Evolutionary conservation across 495 filamentous ascomycete genomes (phyloP), one percentile per base, ranked within the genome.

Genomic region (Podospora fimiseda): DNA sequence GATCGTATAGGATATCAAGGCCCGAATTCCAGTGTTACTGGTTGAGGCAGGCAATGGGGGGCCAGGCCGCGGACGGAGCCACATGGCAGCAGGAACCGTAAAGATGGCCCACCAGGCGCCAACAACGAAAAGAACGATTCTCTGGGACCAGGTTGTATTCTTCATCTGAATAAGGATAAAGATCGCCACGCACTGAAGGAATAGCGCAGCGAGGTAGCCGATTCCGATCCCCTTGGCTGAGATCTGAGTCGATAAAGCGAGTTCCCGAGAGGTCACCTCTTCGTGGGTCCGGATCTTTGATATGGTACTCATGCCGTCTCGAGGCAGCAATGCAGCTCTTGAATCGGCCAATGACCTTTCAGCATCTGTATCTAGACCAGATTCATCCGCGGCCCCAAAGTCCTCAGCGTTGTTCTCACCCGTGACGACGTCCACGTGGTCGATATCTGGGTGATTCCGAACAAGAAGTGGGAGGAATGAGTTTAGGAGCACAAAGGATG

Each of bases 31-130:
- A 51, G 1, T 55, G 30, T 51, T 53, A 61, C 42, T 59, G n/a
- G 58, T 60, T 33, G 61, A 69, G 47, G 66, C 58, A 14, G 72
- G 67, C 2, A 98, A 64, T 9, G 90, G 89, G 2, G 93, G 93
- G 0, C 93, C 93, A 8, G 93, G 93, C 23, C 93, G 81, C 14
- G 92, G 82, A 19, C 90, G 81, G n/a, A 98, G 78, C 88, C 89
- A 96, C 53, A 95, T 67, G 19, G 85, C 86, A 7, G 90, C 88
- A 2, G 93, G 93, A 48, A 96, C 81, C 9, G 90, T 92, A 61
- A 98, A 97, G 33, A 82, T 48, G 48, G 93, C 84, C 93, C 93
- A 97, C 93, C 93, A 98, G n/a, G 83, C 66, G 13, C 93, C 93
- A 46, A 96, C 83, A 37, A 89, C 63, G 61, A 94, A 91, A 9